Conservation (phyloP, 2,329 filamentous ascomycete genomes). For the Lachnellula occidentalis region DNA sequence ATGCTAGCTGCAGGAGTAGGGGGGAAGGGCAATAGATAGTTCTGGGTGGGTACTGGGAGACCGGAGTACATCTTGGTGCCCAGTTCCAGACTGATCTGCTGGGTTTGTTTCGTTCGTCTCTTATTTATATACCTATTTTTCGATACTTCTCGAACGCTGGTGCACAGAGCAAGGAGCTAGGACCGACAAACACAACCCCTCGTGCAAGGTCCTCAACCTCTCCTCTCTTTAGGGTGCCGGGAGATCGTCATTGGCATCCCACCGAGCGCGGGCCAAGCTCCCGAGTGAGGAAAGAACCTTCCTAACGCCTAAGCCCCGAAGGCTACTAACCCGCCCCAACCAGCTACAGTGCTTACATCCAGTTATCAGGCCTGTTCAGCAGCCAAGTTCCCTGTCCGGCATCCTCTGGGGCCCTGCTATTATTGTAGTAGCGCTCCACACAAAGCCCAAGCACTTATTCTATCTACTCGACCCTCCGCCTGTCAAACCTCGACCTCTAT, state of each 20-base stretch:
- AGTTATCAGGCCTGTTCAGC: neutral
- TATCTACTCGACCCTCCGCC: neutral
- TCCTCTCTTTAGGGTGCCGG: conserved; percentile 2
- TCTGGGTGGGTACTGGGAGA: neutral
- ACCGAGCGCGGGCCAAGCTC: neutral
- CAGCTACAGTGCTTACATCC: neutral
- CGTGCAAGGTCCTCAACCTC: neutral
- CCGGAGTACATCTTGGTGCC: neutral
- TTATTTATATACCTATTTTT: neutral
- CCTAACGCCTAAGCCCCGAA: neutral
- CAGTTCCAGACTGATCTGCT: neutral
- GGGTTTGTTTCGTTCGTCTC: neutral
- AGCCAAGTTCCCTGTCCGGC: neutral
- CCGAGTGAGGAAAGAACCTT: neutral
- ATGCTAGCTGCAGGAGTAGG: neutral
- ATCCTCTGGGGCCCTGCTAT: neutral
- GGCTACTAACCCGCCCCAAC: neutral
- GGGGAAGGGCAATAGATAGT: neutral
- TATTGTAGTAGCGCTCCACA: neutral
- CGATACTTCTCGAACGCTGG: neutral
- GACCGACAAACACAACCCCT: neutral
- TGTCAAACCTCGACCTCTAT: neutral
- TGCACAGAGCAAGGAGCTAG: neutral
- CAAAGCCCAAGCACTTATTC: neutral
- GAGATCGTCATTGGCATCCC: conserved; percentile 3